Conservation (phyloP, 371 early-diverging fungal genomes). For the Mucor plumbeus region DNA sequence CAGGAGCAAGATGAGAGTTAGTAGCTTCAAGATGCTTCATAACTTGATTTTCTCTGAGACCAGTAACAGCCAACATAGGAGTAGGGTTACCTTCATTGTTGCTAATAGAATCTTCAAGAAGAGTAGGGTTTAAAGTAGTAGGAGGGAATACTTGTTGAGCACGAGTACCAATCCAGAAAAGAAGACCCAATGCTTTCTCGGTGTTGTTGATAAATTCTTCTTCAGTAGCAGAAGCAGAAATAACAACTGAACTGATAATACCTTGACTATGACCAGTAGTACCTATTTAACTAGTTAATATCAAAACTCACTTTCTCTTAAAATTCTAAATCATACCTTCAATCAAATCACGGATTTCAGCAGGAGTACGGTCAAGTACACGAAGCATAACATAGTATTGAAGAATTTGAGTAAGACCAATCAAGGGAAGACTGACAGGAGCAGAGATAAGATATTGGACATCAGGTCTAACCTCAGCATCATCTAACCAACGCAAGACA, state of each 20-base stretch:
- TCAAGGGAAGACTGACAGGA: constrained; percentile 87
- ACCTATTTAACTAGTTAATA: constrained; percentile 51
- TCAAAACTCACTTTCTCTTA: not conserved
- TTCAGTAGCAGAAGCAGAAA: constrained; percentile 82
- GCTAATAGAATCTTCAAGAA: constrained; percentile 86
- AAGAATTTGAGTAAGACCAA: constrained; percentile 87
- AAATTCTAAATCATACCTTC: constrained; percentile 45
- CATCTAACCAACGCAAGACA: constrained; percentile 87
- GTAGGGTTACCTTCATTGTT: constrained; percentile 94
- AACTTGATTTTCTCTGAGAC: constrained; percentile 77
- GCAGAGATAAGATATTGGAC: constrained; percentile 84
- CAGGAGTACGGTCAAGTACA: constrained; percentile 52
- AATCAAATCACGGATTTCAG: constrained; percentile 47
- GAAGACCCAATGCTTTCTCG: constrained; percentile 85
- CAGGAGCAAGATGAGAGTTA: constrained; percentile 83
- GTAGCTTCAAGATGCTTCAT: constrained; percentile 83
- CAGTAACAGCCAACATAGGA: constrained; percentile 89
- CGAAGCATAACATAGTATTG: constrained; percentile 84
- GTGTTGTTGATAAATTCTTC: constrained; percentile 82
- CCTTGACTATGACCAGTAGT: constrained; percentile 96
- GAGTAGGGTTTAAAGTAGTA: constrained; percentile 86
- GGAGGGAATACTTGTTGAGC: constrained; percentile 88
- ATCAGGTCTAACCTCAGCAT: constrained; percentile 86
- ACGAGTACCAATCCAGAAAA: constrained; percentile 92
- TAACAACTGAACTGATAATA: constrained; percentile 89